Evolutionary conservation across 306 rosid genomes (phyloP).

Genomic region (Inga oerstediana): DNA sequence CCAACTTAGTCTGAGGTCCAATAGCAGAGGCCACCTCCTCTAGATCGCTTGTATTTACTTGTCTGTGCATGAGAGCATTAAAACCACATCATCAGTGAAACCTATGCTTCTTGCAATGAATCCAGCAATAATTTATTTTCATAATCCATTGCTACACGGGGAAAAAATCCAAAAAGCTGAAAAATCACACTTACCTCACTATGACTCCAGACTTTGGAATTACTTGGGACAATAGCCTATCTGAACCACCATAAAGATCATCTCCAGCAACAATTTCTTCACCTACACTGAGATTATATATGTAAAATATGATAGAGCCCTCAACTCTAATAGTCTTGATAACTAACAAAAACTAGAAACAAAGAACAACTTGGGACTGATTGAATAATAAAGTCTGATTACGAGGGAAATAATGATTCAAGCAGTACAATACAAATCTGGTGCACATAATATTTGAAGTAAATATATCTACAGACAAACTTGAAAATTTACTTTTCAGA

Average conservation of each 20-base stretch:
- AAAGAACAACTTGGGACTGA: neutral
- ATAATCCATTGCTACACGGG: neutral
- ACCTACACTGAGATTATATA: conserved; percentile 50
- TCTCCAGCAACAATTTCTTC: conserved; percentile 92
- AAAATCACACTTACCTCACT: conserved; percentile 74
- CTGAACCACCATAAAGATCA: conserved; percentile 89
- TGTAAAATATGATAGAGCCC: neutral
- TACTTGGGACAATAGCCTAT: conserved; percentile 77
- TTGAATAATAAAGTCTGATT: neutral
- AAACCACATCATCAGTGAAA: conserved; percentile 20
- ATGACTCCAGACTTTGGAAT: conserved; percentile 74
- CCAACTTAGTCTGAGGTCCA: conserved; percentile 83
- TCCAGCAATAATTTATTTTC: conserved; percentile 11
- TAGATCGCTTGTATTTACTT: conserved; percentile 76
- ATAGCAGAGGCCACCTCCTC: conserved; percentile 84
- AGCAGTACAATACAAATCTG: too few relatives aligned
- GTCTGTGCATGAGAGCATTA: conserved; percentile 54
- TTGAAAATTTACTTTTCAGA: too few relatives aligned
- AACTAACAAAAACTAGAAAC: neutral
- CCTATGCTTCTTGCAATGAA: conserved; percentile 17
- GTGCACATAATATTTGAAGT: too few relatives aligned
- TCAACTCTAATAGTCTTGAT: neutral
- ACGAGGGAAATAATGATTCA: neutral
- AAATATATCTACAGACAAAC: too few relatives aligned
- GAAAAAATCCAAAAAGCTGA: conserved; percentile 23